Base-by-base conservation (phyloP, 2,329 filamentous ascomycete genomes). In the Colletotrichum cuscutae region DNA sequence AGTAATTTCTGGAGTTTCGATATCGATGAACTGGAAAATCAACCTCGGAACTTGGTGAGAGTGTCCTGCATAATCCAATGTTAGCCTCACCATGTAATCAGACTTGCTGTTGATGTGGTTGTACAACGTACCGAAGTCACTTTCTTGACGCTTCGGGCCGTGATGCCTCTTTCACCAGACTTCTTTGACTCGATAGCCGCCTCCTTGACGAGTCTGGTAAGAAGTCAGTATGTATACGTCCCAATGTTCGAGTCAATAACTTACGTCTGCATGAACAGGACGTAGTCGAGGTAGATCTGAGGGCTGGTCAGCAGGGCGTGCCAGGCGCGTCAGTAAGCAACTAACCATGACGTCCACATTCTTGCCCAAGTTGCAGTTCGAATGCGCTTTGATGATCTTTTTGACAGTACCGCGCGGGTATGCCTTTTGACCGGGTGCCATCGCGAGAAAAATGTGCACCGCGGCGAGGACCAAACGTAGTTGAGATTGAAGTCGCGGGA, bases 311-410 rank as follows among this genome's bases (percentile, higher is more conserved):
- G 72, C 77, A 76, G 76, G 78, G 77, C 79, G 78, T 78, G 35
- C 74, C 37, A n/a, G 7, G 65, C 75, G 75, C 77, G 67, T 70
- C 56, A 3, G 49, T 49, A 37, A 22, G 32, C 75, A 74, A 60
- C 89, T 73, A 83, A 97, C 94, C 84, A 96, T 86, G 71, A 97
- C 91, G 82, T 98, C 95, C 35, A 92, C 93, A 82, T 97, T 95
- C 82, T 95, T 97, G 85, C 92, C 94, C 75, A 97, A 83, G 75
- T 89, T 93, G 80, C 92, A 91, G 75, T 94, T 93, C 9, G 94
- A 93, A 82, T 97, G 95, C 22, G 94, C 95, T 84, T 97, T 98
- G 78, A 97, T 88, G 73, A 97, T 96, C 82, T 95, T 95, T 83
- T 95, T 97, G 77, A 98, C 87, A 0, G 94, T 97, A 22, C 90